These are phyloP conservation scores for Talaromyces liani DNA, from an alignment of 495 filamentous ascomycete species.

Conservation along the genomic window DNA sequence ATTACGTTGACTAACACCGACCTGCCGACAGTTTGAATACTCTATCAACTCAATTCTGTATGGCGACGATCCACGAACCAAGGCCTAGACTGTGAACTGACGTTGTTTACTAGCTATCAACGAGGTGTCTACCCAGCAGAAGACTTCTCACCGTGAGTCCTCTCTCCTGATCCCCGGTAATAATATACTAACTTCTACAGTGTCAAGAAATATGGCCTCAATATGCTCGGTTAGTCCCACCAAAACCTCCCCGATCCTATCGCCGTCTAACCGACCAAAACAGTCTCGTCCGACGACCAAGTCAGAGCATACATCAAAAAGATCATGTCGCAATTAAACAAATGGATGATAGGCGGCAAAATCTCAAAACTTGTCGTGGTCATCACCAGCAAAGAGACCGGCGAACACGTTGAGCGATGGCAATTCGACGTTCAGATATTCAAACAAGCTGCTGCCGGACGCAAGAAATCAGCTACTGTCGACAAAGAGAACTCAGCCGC, in stretches of 20 bases:
- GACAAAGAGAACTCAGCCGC: conserved; percentile 10
- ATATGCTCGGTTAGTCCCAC: conserved; percentile 69
- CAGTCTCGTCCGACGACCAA: conserved; percentile 89
- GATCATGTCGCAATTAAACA: conserved; percentile 92
- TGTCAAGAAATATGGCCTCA: conserved; percentile 98
- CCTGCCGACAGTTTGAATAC: conserved; percentile 71
- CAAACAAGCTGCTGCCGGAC: background rate
- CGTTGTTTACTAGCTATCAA: conserved; percentile 59
- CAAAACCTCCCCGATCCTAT: background rate
- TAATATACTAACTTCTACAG: conserved; percentile 24
- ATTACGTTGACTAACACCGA: background rate
- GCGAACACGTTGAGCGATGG: conserved; percentile 93
- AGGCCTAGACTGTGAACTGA: background rate
- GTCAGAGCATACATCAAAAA: conserved; percentile 98
- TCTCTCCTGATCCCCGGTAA: background rate
- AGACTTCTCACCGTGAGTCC: conserved; percentile 81
- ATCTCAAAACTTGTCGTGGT: conserved; percentile 95
- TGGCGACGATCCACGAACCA: conserved; percentile 10
- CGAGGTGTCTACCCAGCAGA: conserved; percentile 96
- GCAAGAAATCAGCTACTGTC: conserved; percentile 8
- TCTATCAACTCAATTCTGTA: conserved; percentile 91
- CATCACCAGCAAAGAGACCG: conserved; percentile 91
- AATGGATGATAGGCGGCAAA: conserved; percentile 94
- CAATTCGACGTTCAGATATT: conserved; percentile 78
- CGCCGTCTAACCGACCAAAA: conserved; percentile 6